Conservation (phyloP, 2,329 filamentous ascomycete species). For the Paraconiothyrium sp. region DNA sequence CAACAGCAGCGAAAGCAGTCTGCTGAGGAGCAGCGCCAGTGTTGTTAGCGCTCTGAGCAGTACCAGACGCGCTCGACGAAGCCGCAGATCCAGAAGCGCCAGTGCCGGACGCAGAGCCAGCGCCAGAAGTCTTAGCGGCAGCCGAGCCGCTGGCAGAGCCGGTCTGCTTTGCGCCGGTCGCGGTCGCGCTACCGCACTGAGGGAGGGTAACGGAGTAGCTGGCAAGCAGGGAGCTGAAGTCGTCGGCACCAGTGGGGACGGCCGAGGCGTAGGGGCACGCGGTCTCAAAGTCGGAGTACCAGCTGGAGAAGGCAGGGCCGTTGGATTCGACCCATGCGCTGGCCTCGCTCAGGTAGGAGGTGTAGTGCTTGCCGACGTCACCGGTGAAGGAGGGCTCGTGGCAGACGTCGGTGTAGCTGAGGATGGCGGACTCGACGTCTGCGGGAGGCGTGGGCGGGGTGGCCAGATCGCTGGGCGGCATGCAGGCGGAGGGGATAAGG, state of each 20-base stretch:
- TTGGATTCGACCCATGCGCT: slow-evolving; percentile 11
- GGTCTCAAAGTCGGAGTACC: slow-evolving; percentile 4
- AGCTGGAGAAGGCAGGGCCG: slow-evolving; percentile 10
- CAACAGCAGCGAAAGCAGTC: slow-evolving; percentile 8
- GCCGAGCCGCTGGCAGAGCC: neutral
- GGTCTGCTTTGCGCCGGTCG: neutral
- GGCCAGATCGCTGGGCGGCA: slow-evolving; percentile 1
- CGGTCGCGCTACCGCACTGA: neutral
- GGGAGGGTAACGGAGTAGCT: slow-evolving; percentile 8
- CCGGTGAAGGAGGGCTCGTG: slow-evolving; percentile 16
- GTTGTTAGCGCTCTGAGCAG: neutral
- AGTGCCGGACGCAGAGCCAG: neutral
- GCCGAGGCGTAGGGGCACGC: slow-evolving; percentile 15
- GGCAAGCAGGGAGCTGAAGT: neutral
- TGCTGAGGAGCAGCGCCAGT: slow-evolving; percentile 8
- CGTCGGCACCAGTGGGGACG: neutral
- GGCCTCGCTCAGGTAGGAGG: slow-evolving; percentile 14
- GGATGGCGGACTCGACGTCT: slow-evolving; percentile 14
- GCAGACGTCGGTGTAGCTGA: slow-evolving; percentile 14
- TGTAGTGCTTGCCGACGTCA: slow-evolving; percentile 10
- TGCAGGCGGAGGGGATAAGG: slow-evolving; percentile 10
- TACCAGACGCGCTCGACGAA: neutral
- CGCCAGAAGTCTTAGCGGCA: neutral
- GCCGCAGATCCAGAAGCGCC: neutral
- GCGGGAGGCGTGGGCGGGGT: slow-evolving; percentile 7